Evolutionary conservation across 306 rosid genomes (phyloP).

Genomic region (Prunus persica): DNA sequence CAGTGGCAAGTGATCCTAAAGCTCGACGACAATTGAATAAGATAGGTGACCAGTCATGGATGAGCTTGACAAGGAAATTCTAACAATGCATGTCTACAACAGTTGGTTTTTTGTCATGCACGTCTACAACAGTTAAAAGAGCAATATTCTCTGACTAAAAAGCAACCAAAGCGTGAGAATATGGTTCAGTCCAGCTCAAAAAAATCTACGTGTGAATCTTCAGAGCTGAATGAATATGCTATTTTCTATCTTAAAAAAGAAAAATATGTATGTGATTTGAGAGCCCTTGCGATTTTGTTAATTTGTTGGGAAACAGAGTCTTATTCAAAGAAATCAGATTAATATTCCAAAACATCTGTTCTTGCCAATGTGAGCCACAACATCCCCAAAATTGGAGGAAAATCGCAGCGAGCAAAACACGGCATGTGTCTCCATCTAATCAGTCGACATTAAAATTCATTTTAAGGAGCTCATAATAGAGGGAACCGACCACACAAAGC

Average conservation of each 20-base stretch:
- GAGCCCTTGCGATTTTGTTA: background rate
- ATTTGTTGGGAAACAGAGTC: background rate
- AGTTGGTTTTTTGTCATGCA: too few relatives aligned
- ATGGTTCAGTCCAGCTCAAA: background rate
- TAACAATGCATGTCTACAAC: too few relatives aligned
- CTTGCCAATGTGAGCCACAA: background rate
- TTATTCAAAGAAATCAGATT: background rate
- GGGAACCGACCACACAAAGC: background rate
- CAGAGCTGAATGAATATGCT: constrained; percentile 6
- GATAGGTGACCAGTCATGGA: too few relatives aligned
- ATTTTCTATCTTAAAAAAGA: background rate
- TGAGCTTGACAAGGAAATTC: too few relatives aligned
- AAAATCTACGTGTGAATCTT: background rate
- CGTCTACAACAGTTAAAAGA: too few relatives aligned
- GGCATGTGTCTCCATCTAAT: background rate
- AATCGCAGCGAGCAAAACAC: background rate
- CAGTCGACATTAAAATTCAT: background rate
- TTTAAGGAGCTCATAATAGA: background rate
- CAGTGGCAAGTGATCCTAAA: too few relatives aligned
- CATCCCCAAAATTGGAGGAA: background rate
- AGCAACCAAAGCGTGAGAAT: background rate
- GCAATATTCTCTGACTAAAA: background rate
- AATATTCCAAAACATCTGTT: background rate
- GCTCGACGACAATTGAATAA: too few relatives aligned
- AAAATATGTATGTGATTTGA: background rate